Percentiles rank a stretch among this genome's conserved stretches.
These are phyloP conservation scores for Hymenoscyphus repandus DNA, from an alignment of 2,329 filamentous ascomycete species.

Conservation along the genomic window DNA sequence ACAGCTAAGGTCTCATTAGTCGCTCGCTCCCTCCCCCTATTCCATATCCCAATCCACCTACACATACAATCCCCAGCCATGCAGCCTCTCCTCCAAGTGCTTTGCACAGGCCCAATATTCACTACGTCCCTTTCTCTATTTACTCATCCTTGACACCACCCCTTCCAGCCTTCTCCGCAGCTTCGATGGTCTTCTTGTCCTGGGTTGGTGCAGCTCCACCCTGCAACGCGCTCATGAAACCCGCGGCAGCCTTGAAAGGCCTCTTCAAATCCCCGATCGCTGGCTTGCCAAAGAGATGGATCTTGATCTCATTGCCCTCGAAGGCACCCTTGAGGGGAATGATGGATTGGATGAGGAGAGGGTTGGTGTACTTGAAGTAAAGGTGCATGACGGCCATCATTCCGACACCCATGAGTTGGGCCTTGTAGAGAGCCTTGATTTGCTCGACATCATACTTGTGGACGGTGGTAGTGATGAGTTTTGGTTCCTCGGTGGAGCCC, in stretches of 20 bases:
- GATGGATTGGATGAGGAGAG: slow-evolving; percentile 96
- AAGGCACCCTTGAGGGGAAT: slow-evolving; percentile 94
- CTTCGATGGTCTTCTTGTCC: slow-evolving; percentile 84
- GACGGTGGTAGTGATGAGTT: slow-evolving; percentile 93
- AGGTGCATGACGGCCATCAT: slow-evolving; percentile 99
- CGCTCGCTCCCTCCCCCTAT: not conserved
- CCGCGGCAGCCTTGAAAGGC: slow-evolving; percentile 83
- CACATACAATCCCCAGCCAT: not conserved
- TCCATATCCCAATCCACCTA: not conserved
- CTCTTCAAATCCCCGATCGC: slow-evolving; percentile 88
- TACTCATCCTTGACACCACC: slow-evolving; percentile 69
- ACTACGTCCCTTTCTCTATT: slow-evolving; percentile 2
- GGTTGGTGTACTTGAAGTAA: slow-evolving; percentile 99
- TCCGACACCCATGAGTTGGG: slow-evolving; percentile 88
- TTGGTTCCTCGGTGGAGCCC: slow-evolving; percentile 89
- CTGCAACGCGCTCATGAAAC: slow-evolving; percentile 76
- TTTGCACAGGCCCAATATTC: not conserved
- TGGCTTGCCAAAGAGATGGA: slow-evolving; percentile 82
- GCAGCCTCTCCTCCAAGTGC: not conserved
- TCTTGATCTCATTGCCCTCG: slow-evolving; percentile 94
- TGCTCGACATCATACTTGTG: slow-evolving; percentile 90
- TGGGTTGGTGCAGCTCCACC: slow-evolving; percentile 67
- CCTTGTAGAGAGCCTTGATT: slow-evolving; percentile 78
- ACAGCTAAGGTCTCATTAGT: not conserved
- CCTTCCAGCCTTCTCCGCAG: slow-evolving; percentile 68